These are phyloP conservation scores for Mycosphaerella sp. DNA, from an alignment of 2,329 filamentous ascomycete genomes.

Conservation along the genomic window DNA sequence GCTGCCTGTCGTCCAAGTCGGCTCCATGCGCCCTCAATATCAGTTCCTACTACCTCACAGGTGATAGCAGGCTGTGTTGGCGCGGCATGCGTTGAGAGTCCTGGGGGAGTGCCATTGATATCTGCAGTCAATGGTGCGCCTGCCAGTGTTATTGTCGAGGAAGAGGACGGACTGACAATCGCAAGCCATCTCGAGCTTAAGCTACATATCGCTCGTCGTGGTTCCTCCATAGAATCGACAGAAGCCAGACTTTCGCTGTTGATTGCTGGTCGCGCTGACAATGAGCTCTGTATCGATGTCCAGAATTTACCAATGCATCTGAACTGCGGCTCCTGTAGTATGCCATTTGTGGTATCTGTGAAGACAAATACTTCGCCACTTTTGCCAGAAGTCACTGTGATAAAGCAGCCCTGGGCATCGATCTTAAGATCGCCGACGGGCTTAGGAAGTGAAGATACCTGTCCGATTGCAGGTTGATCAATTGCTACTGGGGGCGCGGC, in stretches of 20 bases:
- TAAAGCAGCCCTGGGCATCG: constrained; percentile 62
- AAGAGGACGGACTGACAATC: constrained; percentile 62
- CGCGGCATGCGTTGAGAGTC: constrained; percentile 54
- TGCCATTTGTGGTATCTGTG: constrained; percentile 29
- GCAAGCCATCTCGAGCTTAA: constrained; percentile 70
- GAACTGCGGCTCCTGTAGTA: constrained; percentile 37
- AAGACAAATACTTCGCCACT: constrained; percentile 87
- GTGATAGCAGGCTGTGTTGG: constrained; percentile 63
- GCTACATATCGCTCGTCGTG: constrained; percentile 56
- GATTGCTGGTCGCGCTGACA: constrained; percentile 12
- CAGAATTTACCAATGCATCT: constrained; percentile 82
- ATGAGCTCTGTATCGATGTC: constrained; percentile 59
- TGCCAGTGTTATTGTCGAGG: constrained; percentile 63
- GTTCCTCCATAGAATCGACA: constrained; percentile 14
- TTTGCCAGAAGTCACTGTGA: constrained; percentile 69
- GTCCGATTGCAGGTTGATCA: constrained; percentile 23
- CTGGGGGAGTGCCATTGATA: constrained; percentile 52
- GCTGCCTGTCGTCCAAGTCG: constrained; percentile 60
- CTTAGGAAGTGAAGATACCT: constrained; percentile 43
- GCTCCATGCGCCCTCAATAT: constrained; percentile 48
- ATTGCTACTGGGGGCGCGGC: constrained; percentile 57
- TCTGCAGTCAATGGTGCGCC: constrained; percentile 53
- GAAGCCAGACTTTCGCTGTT: constrained; percentile 29
- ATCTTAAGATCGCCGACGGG: constrained; percentile 69
- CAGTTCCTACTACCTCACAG: constrained; percentile 65